Base-by-base conservation (phyloP, 495 filamentous ascomycete species). In the Astrothelium macrocarpum region DNA sequence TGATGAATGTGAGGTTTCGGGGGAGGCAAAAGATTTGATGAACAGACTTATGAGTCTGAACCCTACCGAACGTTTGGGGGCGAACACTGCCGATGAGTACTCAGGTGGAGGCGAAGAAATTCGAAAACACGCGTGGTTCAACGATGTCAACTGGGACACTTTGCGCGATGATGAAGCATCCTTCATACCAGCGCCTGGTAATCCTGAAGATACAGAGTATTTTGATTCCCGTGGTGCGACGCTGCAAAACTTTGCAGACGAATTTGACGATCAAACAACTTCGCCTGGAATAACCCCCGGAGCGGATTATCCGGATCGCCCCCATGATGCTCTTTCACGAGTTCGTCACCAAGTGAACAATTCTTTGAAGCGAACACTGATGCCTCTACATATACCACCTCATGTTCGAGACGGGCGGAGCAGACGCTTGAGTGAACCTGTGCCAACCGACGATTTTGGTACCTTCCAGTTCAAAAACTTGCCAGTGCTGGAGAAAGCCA, bases 181-280 rank as follows among this genome's bases (percentile, higher is more conserved):
- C 63, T 98, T 98, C 71, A 86, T 98, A n/a, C 94, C 94, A 1
- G 87, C 87, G 32, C 85, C 88, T 2, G 90, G 95, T 69, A 91
- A 98, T 65, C 93, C 93, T 0, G 94, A 98, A 73, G 93, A 97
- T 68, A 98, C 94, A 0, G 94, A 98, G 68, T 98, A 98, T 70
- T 98, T 98, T 67, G 94, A 98, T 77, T 77, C 90, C 39, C 85
- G 94, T 58, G 94, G 94, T 31, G 94, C 94, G 25, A 93, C 88
- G 4, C 76, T 97, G 58, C 89, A 96, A 70, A 83, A 87, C 5
- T 97, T 97, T 71, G 84, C 87, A 18, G 90, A 95, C 67, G 94
- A 98, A 71, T 84, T 96, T 66, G 94, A 97, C 72, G 94, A 97
- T 70, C 90, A 95, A 70, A 75, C 78, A 31, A 86, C 89, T 1